Percentiles rank a stretch among this genome's conserved stretches.
Conservation (phyloP, 2,329 filamentous ascomycete genomes). For the Sordariomycetes sp. region DNA sequence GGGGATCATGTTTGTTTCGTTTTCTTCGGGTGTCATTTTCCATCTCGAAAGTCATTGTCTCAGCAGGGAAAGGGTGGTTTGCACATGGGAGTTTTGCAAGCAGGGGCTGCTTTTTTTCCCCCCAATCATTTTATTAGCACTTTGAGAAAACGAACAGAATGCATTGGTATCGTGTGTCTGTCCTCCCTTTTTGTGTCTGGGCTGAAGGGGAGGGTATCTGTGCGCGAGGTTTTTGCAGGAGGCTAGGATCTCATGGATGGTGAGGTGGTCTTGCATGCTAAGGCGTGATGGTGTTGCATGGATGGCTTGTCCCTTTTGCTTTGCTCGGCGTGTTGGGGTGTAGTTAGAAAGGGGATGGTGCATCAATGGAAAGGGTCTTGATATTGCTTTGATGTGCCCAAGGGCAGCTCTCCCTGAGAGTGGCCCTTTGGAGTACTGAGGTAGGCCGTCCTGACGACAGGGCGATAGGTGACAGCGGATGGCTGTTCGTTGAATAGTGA, state of each 20-base stretch:
- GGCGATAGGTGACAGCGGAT: too few relatives aligned
- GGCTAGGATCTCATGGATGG: neutral
- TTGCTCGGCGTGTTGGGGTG: neutral
- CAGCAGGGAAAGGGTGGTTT: neutral
- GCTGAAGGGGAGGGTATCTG: neutral
- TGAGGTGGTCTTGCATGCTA: neutral
- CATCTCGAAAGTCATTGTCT: neutral
- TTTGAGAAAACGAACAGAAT: neutral
- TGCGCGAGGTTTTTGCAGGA: too few relatives aligned
- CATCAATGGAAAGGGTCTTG: too few relatives aligned
- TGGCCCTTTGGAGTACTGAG: neutral
- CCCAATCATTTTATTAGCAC: neutral
- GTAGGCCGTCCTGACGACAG: too few relatives aligned
- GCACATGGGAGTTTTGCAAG: neutral
- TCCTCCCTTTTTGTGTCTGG: neutral
- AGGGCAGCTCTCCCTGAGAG: neutral
- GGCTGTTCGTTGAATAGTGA: too few relatives aligned
- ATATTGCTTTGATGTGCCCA: too few relatives aligned
- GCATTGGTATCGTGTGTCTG: neutral
- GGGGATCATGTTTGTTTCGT: neutral
- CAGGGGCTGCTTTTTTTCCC: neutral
- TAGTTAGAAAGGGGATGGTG: neutral
- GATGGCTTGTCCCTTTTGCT: neutral
- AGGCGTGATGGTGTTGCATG: neutral
- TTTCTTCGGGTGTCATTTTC: neutral